phyloP scores from a whole-genome alignment of 768 basidiomycete species.

The Panus rudis region DNA sequence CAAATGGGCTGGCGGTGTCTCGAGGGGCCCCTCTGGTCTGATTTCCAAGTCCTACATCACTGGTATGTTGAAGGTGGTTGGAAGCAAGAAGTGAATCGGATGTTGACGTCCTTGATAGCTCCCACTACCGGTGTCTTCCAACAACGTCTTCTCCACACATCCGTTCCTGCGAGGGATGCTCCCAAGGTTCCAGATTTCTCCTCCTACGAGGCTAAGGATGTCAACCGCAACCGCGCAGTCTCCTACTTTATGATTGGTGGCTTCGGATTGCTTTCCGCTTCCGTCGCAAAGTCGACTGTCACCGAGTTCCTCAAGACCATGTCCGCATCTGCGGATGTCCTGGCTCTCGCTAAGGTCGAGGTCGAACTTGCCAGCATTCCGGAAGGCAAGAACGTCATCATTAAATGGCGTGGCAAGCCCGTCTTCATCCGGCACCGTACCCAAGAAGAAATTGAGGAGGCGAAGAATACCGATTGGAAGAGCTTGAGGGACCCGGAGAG shows the following conservation, averaged over 20 bases:
- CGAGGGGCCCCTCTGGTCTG: conserved; percentile 44
- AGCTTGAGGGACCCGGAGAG: conserved; percentile 83
- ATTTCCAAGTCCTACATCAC: conserved; percentile 57
- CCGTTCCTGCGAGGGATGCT: conserved; percentile 58
- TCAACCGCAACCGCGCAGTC: conserved; percentile 62
- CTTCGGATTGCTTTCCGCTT: conserved; percentile 89
- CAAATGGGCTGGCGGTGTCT: conserved; percentile 55
- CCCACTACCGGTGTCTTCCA: conserved; percentile 49
- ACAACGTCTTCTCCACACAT: conserved; percentile 74
- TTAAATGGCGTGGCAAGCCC: conserved; percentile 99
- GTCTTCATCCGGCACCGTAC: conserved; percentile 99
- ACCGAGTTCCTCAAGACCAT: conserved; percentile 93
- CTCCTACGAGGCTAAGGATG: conserved; percentile 66
- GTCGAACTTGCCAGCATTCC: conserved; percentile 86
- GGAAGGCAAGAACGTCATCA: conserved; percentile 94
- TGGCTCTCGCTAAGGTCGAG: conserved; percentile 97
- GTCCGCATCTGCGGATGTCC: conserved; percentile 95
- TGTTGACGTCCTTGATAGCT: conserved; percentile 37
- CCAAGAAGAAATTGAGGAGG: conserved; percentile 85
- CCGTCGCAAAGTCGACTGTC: conserved; percentile 88
- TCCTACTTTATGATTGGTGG: conserved; percentile 90
- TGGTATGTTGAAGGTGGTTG: conserved; percentile 42
- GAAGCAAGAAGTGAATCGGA: not conserved
- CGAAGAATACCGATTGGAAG: conserved; percentile 80
- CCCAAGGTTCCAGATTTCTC: conserved; percentile 88